phyloP scores from a whole-genome alignment of 495 filamentous ascomycete genomes.

The Zalerion maritima region DNA sequence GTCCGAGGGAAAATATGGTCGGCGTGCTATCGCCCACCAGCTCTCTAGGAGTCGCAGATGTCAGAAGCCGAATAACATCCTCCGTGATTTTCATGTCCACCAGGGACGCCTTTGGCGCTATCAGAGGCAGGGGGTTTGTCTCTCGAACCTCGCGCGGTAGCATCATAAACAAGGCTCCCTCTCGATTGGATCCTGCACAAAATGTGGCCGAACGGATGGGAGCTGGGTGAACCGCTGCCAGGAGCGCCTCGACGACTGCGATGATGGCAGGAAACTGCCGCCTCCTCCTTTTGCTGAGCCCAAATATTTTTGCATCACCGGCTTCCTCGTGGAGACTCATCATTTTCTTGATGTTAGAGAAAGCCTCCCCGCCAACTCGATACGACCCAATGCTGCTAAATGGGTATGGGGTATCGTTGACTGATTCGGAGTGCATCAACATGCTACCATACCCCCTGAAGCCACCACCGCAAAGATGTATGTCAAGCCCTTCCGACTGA shows the following conservation, averaged over 20 bases:
- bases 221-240: conserved; percentile 45
- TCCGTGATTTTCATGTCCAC: conserved; percentile 28
- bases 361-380: conserved; percentile 42
- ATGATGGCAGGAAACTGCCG: conserved; percentile 74
- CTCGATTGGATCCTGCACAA: conserved; percentile 73
- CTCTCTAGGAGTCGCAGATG: conserved; percentile 37
- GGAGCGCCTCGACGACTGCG: conserved; percentile 58
- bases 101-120: conserved; percentile 29
- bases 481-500: conserved; percentile 41
- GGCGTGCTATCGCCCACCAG: conserved; percentile 34
- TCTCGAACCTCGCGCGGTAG: conserved; percentile 42
- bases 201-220: conserved; percentile 67
- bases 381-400: conserved; percentile 79
- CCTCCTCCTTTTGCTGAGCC: conserved; percentile 69
- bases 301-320: conserved; percentile 49
- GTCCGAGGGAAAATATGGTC: conserved; percentile 22
- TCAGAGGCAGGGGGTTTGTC: conserved; percentile 44
- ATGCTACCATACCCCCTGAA: conserved; percentile 86
- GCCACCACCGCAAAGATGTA: conserved; percentile 82
- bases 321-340: conserved; percentile 35
- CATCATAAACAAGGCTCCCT: conserved; percentile 61
- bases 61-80: conserved; percentile 31
- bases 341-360: conserved; percentile 45
- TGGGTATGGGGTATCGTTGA: conserved; percentile 66
- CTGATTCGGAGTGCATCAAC: conserved; percentile 52